These are phyloP conservation scores for Saccharomycopsis sp. DNA, from an alignment of 805 yeast genomes.

Conservation along the genomic window DNA sequence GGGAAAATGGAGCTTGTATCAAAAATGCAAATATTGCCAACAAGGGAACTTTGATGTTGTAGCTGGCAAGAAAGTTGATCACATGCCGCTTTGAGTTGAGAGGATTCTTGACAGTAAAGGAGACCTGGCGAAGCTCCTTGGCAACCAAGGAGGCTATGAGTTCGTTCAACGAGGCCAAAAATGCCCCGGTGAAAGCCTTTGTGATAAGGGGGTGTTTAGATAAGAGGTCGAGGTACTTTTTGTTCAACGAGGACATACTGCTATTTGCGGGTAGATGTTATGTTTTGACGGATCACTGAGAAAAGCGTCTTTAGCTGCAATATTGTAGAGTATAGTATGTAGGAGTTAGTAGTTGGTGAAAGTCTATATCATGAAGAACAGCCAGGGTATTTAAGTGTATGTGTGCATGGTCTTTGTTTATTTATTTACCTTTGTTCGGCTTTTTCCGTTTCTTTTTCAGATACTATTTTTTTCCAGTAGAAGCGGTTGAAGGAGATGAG, in stretches of 20 bases:
- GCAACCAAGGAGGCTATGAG: conserved; percentile 46
- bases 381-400: too few relatives aligned
- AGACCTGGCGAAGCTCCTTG: conserved; percentile 33
- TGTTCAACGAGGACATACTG: conserved; percentile 20
- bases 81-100: conserved; percentile 19
- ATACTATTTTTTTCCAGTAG: not conserved
- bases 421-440: not conserved
- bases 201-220: conserved; percentile 49
- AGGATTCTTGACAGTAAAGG: conserved; percentile 24
- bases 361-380: too few relatives aligned
- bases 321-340: too few relatives aligned
- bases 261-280: not conserved
- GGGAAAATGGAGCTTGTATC: conserved; percentile 53
- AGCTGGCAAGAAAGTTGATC: conserved; percentile 32
- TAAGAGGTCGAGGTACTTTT: conserved; percentile 33
- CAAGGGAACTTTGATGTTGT: conserved; percentile 40
- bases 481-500: not conserved
- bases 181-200: conserved; percentile 50
- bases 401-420: too few relatives aligned
- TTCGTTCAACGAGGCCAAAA: conserved; percentile 52
- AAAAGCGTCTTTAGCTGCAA: too few relatives aligned
- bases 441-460: too few relatives aligned
- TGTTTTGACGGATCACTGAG: too few relatives aligned
- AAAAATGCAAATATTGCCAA: conserved; percentile 51
- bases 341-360: too few relatives aligned